These are phyloP conservation scores for Pestalotiopsis sp. DNA, from an alignment of 2,329 filamentous ascomycete species.

Conservation along the genomic window DNA sequence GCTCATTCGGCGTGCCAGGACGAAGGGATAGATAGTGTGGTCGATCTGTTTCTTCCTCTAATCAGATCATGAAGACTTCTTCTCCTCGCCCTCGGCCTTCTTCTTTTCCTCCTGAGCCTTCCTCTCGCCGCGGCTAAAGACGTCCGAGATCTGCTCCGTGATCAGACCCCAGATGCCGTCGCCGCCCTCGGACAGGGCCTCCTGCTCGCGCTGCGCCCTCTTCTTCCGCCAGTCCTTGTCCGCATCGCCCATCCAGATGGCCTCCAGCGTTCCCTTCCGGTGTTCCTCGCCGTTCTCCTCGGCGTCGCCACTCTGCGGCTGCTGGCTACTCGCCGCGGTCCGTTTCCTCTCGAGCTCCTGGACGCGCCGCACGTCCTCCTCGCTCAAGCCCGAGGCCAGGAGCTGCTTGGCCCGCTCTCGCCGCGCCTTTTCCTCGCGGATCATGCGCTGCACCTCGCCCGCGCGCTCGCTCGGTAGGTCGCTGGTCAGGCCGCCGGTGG, in stretches of 20 bases:
- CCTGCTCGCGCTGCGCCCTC: constrained; percentile 53
- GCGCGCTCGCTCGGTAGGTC: constrained; percentile 61
- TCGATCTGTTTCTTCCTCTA: not conserved
- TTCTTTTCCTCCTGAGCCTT: constrained; percentile 29
- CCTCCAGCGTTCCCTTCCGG: constrained; percentile 39
- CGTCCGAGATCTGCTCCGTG: constrained; percentile 59
- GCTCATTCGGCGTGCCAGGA: not conserved
- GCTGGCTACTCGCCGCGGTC: constrained; percentile 4
- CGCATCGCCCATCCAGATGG: constrained; percentile 63
- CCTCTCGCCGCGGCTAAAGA: constrained; percentile 37
- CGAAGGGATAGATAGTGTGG: too few species aligned
- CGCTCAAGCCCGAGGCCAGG: constrained; percentile 25
- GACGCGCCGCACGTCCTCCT: constrained; percentile 31
- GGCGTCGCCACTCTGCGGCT: not conserved
- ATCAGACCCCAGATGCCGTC: constrained; percentile 61
- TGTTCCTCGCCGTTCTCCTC: constrained; percentile 5
- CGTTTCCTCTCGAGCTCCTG: constrained; percentile 26
- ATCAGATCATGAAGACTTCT: not conserved
- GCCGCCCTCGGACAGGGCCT: constrained; percentile 55
- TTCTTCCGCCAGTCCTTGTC: constrained; percentile 56
- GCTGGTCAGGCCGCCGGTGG: not conserved
- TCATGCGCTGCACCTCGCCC: constrained; percentile 46
- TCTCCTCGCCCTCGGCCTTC: constrained; percentile 11
- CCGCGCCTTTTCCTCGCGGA: constrained; percentile 48
- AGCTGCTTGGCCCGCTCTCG: constrained; percentile 26